Evolutionary conservation across 106 monocot genomes (phyloP).

Genomic region (Allium fistulosum): DNA sequence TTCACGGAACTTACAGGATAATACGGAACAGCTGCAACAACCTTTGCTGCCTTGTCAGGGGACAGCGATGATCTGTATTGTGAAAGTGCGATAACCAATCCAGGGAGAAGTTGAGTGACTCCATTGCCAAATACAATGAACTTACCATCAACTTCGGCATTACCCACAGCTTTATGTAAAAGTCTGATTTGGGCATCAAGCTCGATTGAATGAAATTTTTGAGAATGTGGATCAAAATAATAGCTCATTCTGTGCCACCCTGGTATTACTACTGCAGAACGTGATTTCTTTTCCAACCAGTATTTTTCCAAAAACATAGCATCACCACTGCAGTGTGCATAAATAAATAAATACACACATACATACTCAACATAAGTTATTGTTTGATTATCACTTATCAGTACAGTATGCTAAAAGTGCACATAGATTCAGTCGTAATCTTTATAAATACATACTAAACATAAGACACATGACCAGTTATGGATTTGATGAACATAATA

Average conservation of each 20-base stretch:
- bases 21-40: conserved; percentile 53
- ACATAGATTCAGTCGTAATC: too few species aligned
- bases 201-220: too few species aligned
- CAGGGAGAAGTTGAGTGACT: conserved; percentile 62
- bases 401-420: too few species aligned
- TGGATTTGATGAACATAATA: too few species aligned
- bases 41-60: conserved; percentile 23
- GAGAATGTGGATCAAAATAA: too few species aligned
- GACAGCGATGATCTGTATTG: not conserved
- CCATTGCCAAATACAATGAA: conserved; percentile 58
- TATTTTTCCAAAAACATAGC: conserved; percentile 67
- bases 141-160: conserved; percentile 45
- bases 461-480: too few species aligned
- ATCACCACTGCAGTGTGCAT: conserved; percentile 41
- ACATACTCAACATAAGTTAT: not conserved
- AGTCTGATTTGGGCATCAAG: too few species aligned
- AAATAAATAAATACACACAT: not conserved
- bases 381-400: too few species aligned
- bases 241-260: not conserved
- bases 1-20: conserved; percentile 19
- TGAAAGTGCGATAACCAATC: conserved; percentile 55
- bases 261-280: conserved; percentile 43
- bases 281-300: conserved; percentile 44
- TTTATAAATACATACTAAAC: too few species aligned
- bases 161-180: conserved; percentile 12